These are phyloP conservation scores for Xerocomus amazonicus DNA, from an alignment of 1,284 basidiomycete genomes.

Conservation along the genomic window DNA sequence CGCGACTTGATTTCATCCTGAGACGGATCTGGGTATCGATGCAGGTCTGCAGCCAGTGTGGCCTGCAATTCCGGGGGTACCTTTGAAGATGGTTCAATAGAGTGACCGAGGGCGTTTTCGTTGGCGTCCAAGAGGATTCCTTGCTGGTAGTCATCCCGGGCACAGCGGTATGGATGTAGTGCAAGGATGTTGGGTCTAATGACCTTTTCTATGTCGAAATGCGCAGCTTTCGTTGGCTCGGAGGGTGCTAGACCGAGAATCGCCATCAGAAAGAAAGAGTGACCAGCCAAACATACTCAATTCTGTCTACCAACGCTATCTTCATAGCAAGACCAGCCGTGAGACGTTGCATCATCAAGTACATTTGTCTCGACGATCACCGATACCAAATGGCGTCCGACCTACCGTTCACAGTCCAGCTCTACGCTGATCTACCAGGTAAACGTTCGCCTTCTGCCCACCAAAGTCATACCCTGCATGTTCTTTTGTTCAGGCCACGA, in stretches of 20 bases:
- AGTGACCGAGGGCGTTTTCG: conserved; percentile 92
- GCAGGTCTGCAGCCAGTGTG: conserved; percentile 54
- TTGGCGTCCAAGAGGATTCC: conserved; percentile 98
- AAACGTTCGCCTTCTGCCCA: neutral
- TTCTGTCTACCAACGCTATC: neutral
- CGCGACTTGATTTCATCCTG: conserved; percentile 77
- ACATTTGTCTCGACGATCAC: too few species aligned
- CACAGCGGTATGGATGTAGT: conserved; percentile 92
- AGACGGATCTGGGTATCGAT: conserved; percentile 87
- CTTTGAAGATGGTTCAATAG: conserved; percentile 48
- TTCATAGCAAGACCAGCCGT: too few species aligned
- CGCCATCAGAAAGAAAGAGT: conserved; percentile 33
- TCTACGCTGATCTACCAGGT: conserved; percentile 34
- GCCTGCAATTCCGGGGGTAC: conserved; percentile 31
- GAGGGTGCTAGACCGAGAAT: conserved; percentile 43
- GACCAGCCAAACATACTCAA: too few species aligned
- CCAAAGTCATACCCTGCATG: neutral
- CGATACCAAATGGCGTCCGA: conserved; percentile 23
- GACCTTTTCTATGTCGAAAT: conserved; percentile 80
- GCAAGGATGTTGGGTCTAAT: conserved; percentile 93
- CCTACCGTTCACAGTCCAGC: conserved; percentile 20
- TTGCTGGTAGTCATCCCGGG: conserved; percentile 91
- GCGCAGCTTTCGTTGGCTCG: conserved; percentile 56
- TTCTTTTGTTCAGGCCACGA: conserved; percentile 58
- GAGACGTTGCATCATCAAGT: too few species aligned